These are phyloP conservation scores for Verruconis gallopava DNA, from an alignment of 2,329 filamentous ascomycete species.

Conservation along the genomic window DNA sequence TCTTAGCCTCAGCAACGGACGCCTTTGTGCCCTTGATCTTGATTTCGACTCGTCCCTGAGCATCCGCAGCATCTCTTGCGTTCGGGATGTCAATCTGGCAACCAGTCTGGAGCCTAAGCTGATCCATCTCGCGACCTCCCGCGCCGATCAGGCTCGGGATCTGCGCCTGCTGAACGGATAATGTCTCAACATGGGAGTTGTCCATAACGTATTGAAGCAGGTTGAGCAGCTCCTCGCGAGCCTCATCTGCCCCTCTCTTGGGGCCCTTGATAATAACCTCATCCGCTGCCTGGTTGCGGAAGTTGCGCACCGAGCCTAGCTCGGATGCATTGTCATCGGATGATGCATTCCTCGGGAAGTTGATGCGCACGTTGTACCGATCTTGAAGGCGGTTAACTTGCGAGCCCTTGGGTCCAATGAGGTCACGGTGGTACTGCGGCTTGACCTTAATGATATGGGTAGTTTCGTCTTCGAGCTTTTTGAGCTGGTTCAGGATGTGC, in stretches of 20 bases:
- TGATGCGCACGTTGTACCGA: conserved; percentile 86
- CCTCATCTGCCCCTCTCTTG: conserved; percentile 83
- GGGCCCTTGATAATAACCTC: conserved; percentile 87
- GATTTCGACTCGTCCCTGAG: conserved; percentile 64
- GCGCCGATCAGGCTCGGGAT: conserved; percentile 88
- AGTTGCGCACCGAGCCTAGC: conserved; percentile 49
- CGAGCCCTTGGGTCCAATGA: conserved; percentile 77
- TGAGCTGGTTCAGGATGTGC: conserved; percentile 66
- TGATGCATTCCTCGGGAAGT: conserved; percentile 59
- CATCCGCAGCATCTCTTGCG: conserved; percentile 54
- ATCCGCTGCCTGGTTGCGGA: conserved; percentile 62
- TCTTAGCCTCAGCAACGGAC: conserved; percentile 84
- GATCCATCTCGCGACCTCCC: conserved; percentile 81
- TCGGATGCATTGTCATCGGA: conserved; percentile 58
- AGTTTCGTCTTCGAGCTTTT: conserved; percentile 80
- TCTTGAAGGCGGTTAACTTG: conserved; percentile 88
- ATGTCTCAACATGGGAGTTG: conserved; percentile 64
- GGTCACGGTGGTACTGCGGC: conserved; percentile 82
- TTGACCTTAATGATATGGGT: conserved; percentile 82
- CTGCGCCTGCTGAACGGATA: conserved; percentile 82
- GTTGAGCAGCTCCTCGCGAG: conserved; percentile 80
- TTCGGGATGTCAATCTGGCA: conserved; percentile 87
- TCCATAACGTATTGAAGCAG: conserved; percentile 83
- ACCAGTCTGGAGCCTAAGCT: conserved; percentile 69
- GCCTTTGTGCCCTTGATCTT: conserved; percentile 84